Percentiles rank a stretch among this genome's conserved stretches.
Conservation (phyloP, 257 asterid genomes). For the Jasminum sambac region DNA sequence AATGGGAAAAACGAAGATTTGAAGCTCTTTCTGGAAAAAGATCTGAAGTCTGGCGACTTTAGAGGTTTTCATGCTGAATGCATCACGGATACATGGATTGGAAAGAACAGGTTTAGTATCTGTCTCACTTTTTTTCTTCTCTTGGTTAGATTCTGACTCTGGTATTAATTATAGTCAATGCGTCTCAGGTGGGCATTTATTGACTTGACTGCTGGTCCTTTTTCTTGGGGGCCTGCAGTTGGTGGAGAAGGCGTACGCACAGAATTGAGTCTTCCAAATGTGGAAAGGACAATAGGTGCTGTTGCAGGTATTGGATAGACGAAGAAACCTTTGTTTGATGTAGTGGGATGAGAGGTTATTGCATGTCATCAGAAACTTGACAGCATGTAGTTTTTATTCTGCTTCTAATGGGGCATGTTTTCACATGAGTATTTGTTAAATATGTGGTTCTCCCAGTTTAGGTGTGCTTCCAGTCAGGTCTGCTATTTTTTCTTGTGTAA, state of each 20-base stretch:
- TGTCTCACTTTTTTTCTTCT: background rate
- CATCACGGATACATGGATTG: conserved; percentile 92
- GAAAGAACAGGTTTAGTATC: conserved; percentile 63
- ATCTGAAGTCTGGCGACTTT: conserved; percentile 76
- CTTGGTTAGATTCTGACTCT: conserved; percentile 13
- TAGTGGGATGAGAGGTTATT: conserved; percentile 18
- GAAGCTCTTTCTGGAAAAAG: conserved; percentile 64
- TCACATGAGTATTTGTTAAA: conserved; percentile 6
- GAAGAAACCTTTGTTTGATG: conserved; percentile 7
- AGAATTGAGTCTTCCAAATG: conserved; percentile 87
- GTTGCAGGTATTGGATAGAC: conserved; percentile 65
- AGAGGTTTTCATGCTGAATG: conserved; percentile 85
- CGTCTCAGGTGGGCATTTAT: conserved; percentile 91
- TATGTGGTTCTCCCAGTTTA: conserved; percentile 16
- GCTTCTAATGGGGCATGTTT: conserved; percentile 19
- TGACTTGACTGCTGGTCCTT: conserved; percentile 96
- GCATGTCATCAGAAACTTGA: conserved; percentile 9
- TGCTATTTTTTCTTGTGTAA: conserved; percentile 6
- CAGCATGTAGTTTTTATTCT: conserved; percentile 9
- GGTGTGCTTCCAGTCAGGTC: conserved; percentile 2
- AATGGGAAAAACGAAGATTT: conserved; percentile 72
- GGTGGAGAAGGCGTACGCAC: conserved; percentile 99
- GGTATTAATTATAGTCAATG: conserved; percentile 17
- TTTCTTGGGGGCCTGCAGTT: conserved; percentile 98
- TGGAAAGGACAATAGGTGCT: conserved; percentile 91